Percentiles rank a stretch among this genome's conserved stretches.
These are phyloP conservation scores for Phytophthora podocarpi DNA, from an alignment of 352 stramenopile species.

Conservation along the genomic window DNA sequence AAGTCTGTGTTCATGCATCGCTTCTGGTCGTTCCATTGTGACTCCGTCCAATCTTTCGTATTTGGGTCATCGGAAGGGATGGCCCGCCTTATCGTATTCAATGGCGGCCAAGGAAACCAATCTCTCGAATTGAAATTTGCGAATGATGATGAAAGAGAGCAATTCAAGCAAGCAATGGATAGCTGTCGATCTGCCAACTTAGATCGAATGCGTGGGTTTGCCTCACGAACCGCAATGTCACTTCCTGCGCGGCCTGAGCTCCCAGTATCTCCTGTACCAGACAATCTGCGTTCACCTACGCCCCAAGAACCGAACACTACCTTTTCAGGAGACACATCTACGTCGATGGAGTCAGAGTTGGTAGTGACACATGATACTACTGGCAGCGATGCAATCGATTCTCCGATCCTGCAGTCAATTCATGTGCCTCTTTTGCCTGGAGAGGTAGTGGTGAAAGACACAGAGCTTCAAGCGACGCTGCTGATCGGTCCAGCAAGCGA, in stretches of 20 bases:
- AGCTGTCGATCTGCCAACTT: constrained; percentile 52
- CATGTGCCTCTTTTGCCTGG: constrained; percentile 42
- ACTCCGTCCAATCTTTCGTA: constrained; percentile 58
- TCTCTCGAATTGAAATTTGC: constrained; percentile 77
- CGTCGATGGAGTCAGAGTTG: constrained; percentile 32
- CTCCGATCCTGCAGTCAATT: constrained; percentile 23
- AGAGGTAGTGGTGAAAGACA: constrained; percentile 48
- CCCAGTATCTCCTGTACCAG: constrained; percentile 28
- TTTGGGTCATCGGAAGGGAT: constrained; percentile 45
- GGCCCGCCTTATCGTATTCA: constrained; percentile 58
- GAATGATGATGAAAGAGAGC: constrained; percentile 65
- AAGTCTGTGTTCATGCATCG: constrained; percentile 88
- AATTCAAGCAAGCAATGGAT: constrained; percentile 71
- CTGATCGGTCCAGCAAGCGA: constrained; percentile 68
- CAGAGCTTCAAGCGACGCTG: constrained; percentile 57
- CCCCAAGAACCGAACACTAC: constrained; percentile 28
- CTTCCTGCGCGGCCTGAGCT: constrained; percentile 28
- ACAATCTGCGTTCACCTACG: constrained; percentile 24
- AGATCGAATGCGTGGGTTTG: constrained; percentile 43
- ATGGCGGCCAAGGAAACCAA: constrained; percentile 58
- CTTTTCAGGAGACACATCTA: constrained; percentile 22
- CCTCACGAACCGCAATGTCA: constrained; percentile 20
- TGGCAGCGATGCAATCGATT: constrained; percentile 11
- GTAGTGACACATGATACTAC: constrained; percentile 22
- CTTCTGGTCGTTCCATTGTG: constrained; percentile 81